Evolutionary conservation across 257 asterid genomes (phyloP).

Genomic region (Solanum neorickii): DNA sequence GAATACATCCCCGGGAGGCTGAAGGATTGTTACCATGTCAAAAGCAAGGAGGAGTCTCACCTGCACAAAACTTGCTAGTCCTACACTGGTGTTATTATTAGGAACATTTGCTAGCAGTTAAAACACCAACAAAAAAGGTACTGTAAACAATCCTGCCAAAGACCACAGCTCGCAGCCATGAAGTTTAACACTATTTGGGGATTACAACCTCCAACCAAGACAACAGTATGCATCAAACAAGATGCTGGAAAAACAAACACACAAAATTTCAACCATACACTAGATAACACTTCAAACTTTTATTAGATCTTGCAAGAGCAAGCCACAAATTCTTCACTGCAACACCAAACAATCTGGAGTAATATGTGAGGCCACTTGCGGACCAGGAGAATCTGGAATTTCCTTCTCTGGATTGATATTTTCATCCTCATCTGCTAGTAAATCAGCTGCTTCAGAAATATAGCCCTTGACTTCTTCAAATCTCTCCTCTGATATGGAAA

Average conservation of each 20-base stretch:
- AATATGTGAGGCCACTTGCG: slow-evolving; percentile 22
- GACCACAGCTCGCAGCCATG: background rate
- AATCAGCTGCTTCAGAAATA: slow-evolving; percentile 30
- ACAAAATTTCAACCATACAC: background rate
- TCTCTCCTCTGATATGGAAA: slow-evolving; percentile 38
- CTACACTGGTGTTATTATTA: slow-evolving; percentile 1
- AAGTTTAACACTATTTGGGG: background rate
- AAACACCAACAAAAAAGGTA: background rate
- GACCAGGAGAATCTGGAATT: slow-evolving; percentile 11
- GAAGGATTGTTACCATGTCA: slow-evolving; percentile 58
- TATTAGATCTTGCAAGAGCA: background rate
- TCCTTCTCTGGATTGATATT: slow-evolving; percentile 8
- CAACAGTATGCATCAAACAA: background rate
- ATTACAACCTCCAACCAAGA: background rate
- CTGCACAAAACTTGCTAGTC: background rate
- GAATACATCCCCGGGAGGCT: slow-evolving; percentile 32
- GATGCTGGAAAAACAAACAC: background rate
- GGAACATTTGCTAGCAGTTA: background rate
- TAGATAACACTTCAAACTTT: background rate
- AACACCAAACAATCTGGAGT: slow-evolving; percentile 36
- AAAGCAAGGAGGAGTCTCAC: slow-evolving; percentile 42
- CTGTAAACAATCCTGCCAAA: background rate
- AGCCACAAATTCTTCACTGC: slow-evolving; percentile 10
- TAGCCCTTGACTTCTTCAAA: slow-evolving; percentile 28
- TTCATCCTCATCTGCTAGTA: slow-evolving; percentile 12